Conservation (phyloP, 345 rosid species). For the Gossypium bickii region DNA sequence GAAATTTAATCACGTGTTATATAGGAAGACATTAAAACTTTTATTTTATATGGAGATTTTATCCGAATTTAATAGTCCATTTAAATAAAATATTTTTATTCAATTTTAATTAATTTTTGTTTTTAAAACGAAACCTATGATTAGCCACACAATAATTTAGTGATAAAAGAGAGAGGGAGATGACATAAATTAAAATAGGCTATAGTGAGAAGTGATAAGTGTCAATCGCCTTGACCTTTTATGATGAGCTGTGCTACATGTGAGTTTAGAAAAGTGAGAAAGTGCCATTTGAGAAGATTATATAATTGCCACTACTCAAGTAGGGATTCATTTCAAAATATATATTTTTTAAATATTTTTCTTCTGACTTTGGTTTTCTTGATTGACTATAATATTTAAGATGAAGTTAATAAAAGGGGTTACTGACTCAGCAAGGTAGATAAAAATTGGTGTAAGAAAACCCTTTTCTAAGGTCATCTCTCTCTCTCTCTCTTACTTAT, state of each 20-base stretch:
- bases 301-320: background rate
- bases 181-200: background rate
- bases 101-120: background rate
- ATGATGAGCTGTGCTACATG: conserved; percentile 21
- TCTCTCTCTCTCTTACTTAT: background rate
- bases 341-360: too few relatives aligned
- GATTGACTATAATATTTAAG: conserved; percentile 23
- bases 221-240: conserved; percentile 2
- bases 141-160: background rate
- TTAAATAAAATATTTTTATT: background rate
- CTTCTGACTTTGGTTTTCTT: conserved; percentile 22
- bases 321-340: background rate
- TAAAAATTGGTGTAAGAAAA: conserved; percentile 6
- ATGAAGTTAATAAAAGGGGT: background rate
- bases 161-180: conserved; percentile 11
- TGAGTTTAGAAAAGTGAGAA: conserved; percentile 15
- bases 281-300: background rate
- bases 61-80: background rate
- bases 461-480: conserved; percentile 26
- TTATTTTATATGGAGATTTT: background rate
- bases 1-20: too few relatives aligned
- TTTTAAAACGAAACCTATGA: background rate
- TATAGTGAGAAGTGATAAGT: background rate
- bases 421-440: conserved; percentile 22
- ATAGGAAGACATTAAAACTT: too few relatives aligned